Base-by-base conservation (phyloP, 2,329 filamentous ascomycete species). In the Colletotrichum coccodes region DNA sequence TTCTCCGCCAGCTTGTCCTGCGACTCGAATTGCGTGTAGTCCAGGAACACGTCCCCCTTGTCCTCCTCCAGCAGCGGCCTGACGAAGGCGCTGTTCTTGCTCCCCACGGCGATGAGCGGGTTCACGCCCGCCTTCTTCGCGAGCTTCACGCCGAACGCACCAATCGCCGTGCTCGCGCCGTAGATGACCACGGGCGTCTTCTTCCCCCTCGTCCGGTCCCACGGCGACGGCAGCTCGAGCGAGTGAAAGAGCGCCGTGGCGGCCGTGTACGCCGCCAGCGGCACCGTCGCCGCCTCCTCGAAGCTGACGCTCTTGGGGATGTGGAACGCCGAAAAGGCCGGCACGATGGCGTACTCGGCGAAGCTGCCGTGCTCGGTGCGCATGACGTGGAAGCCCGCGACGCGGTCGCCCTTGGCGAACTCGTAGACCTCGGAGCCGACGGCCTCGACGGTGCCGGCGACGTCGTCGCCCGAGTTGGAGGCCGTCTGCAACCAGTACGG, bases 311-410 rank as follows among this genome's bases (percentile, higher is more conserved):
- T 76, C 36, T 79, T 70, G 0, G 87, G 85, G 21, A 89, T 78
- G 71, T 85, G 85, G 73, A 90, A 89, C 0, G 88, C 89, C 0
- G 87, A 87, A 72, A 86, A 81, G 38, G 83, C 81, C 77, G 81
- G 85, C 0, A 85, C 84, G 12, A 91, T 77, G 3, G 88, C 86
- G 71, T 91, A 91, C 73, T 91, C 89, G 4, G 89, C 90, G 69
- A 85, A 92, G 8, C 81, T 84, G 3, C 90, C 90, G 40, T 82
- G 75, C 0, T 83, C 80, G 0, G 79, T 78, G 49, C 77, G 72
- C 83, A 91, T 89, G 70, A 87, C 79, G 63, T 86, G 84, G 59
- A 85, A 85, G 0, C 82, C 83, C 0, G 81, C 82, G 28, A 86
- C 84, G 34, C 84, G 79, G 65, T 86, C 84, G 18, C 84, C 85